These are phyloP conservation scores for Pyricularia pennisetigena DNA, from an alignment of 2,329 filamentous ascomycete species.

Conservation along the genomic window DNA sequence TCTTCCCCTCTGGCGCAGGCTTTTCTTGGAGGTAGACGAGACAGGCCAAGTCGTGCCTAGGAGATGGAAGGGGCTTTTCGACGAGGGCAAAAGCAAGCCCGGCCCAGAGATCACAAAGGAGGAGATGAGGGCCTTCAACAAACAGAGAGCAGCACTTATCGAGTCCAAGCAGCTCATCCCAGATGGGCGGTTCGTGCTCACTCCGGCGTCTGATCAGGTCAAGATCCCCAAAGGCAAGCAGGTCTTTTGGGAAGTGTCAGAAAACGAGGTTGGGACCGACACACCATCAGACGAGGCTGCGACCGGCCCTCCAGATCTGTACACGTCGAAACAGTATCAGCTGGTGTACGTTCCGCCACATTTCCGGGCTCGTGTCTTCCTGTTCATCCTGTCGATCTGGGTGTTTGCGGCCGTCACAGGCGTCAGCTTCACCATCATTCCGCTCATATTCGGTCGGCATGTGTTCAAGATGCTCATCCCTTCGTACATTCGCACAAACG, in stretches of 20 bases:
- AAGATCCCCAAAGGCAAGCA: conserved; percentile 76
- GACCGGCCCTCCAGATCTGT: conserved; percentile 27
- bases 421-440: conserved; percentile 75
- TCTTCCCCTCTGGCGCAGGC: conserved; percentile 27
- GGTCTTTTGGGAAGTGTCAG: conserved; percentile 71
- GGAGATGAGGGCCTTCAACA: conserved; percentile 25
- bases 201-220: conserved; percentile 91
- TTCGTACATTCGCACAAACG: conserved; percentile 67
- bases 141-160: conserved; percentile 36
- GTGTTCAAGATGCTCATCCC: conserved; percentile 69
- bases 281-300: conserved; percentile 32
- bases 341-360: conserved; percentile 75
- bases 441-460: conserved; percentile 72
- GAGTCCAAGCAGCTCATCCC: conserved; percentile 43
- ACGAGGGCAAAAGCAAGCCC: conserved; percentile 26
- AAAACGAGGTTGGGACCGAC: conserved; percentile 49
- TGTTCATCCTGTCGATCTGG: conserved; percentile 89
- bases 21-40: conserved; percentile 36
- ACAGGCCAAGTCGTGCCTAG: conserved; percentile 35
- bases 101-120: conserved; percentile 27
- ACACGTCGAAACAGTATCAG: conserved; percentile 52
- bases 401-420: conserved; percentile 83
- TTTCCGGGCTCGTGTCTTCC: conserved; percentile 69
- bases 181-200: conserved; percentile 77
- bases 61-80: conserved; percentile 48